Evolutionary conservation across 1,284 basidiomycete species (phyloP).

Genomic region (Austropuccinia psidii): DNA sequence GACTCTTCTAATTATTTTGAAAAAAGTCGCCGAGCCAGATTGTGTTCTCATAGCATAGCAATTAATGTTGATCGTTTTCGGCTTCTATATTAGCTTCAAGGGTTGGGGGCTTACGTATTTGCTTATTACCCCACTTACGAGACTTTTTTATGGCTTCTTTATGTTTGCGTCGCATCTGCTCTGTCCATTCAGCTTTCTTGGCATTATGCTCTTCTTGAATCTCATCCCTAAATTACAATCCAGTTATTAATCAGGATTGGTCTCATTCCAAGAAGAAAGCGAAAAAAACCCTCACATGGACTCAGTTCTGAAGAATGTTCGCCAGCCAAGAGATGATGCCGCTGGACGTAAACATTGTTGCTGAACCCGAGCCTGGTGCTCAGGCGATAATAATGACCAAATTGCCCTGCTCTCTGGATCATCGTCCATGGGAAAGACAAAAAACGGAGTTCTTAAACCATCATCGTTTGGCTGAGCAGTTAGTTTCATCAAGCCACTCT

Average conservation of each 20-base stretch:
- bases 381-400: neutral
- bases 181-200: conserved; percentile 18
- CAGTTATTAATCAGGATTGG: neutral
- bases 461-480: neutral
- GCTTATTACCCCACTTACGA: conserved; percentile 22
- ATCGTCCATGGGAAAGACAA: conserved; percentile 22
- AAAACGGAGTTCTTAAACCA: conserved; percentile 9
- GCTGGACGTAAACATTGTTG: neutral
- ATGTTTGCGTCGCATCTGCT: conserved; percentile 32
- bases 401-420: neutral
- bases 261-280: neutral
- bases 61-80: no score
- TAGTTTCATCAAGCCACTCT: neutral
- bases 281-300: conserved; percentile 12
- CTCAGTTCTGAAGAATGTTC: conserved; percentile 30
- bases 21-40: no score
- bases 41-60: no score
- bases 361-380: neutral
- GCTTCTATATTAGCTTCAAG: no score
- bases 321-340: neutral
- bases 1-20: no score
- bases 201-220: conserved; percentile 8
- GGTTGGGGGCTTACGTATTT: no score
- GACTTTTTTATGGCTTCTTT: conserved; percentile 27
- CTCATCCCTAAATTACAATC: conserved; percentile 15